Percentiles rank a stretch among this genome's conserved stretches.
These are phyloP conservation scores for Eurotiales sp. DNA, from an alignment of 2,329 filamentous ascomycete species.

Conservation along the genomic window DNA sequence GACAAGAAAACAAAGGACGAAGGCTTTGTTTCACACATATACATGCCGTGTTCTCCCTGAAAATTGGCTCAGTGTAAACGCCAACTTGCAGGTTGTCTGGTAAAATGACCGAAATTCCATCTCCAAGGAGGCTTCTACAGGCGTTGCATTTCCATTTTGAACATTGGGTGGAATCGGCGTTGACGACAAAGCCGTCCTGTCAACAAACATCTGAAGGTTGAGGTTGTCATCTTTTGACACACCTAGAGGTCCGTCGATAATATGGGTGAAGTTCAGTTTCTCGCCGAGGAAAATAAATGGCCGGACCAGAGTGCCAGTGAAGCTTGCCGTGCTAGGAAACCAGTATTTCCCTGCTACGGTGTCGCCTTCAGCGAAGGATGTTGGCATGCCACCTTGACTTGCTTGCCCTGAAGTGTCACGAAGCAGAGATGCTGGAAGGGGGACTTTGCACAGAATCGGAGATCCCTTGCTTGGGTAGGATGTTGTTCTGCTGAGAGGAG, in stretches of 20 bases:
- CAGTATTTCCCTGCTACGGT: slow-evolving; percentile 30
- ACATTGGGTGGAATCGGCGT: slow-evolving; percentile 3
- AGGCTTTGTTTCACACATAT: too few relatives aligned
- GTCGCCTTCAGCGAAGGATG: not conserved
- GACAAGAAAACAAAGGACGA: not conserved
- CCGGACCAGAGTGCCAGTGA: slow-evolving; percentile 25
- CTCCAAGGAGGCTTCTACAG: slow-evolving; percentile 5
- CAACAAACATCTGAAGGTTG: slow-evolving; percentile 27
- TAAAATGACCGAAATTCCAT: slow-evolving; percentile 35
- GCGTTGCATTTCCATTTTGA: slow-evolving; percentile 18
- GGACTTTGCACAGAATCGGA: slow-evolving; percentile 30
- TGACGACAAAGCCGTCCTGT: slow-evolving; percentile 2
- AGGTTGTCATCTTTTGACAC: slow-evolving; percentile 28
- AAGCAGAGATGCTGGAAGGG: slow-evolving; percentile 22
- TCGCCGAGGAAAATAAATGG: slow-evolving; percentile 32
- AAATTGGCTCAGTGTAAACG: slow-evolving; percentile 31
- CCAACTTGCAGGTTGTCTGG: slow-evolving; percentile 33
- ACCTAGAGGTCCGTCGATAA: slow-evolving; percentile 30
- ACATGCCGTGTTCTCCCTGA: not conserved
- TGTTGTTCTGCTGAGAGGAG: slow-evolving; percentile 6
- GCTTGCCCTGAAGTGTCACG: not conserved
- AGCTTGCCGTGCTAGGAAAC: slow-evolving; percentile 29
- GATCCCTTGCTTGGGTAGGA: slow-evolving; percentile 16
- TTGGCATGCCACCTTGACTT: not conserved
- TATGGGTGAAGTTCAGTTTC: slow-evolving; percentile 29